Evolutionary conservation across 495 filamentous ascomycete species (phyloP), one percentile per base, ranked within the genome.

Genomic region (Massariosphaeria phaeospora): DNA sequence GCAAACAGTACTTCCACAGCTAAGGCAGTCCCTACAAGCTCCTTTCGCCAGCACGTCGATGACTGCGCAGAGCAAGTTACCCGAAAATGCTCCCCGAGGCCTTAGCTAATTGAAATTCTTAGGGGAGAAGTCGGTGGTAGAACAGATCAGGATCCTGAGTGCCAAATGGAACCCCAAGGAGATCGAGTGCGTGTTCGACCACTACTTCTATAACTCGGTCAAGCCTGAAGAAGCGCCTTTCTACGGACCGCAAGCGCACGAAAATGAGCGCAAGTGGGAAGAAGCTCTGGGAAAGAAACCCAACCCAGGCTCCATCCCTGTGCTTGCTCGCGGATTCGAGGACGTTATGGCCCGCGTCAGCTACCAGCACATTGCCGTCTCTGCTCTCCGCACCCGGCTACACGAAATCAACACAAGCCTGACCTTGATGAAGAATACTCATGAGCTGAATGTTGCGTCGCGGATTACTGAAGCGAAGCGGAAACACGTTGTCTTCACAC

Each of bases 121-220:
- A 83, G 80, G 78, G 45, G 88, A 93, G 64, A 91, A 89, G 62
- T 81, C 87, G 20, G 82, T 96, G 12, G 79, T 82, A 13, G 88
- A 94, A 57, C 91, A 97, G 70, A 89, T 96, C 44, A 70, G 79
- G 46, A 76, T 84, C 18, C 77, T 96, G 53, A 75, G 79, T 35
- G 76, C 84, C 29, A 95, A 96, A 75, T 99, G 93, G 93, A 78
- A 89, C 57, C 80, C 87, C 1, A 67, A 72, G 7, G 80, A 75
- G 63, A 80, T 78, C 10, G 75, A 80, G 55, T 95, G 88, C 52
- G 83, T 79, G 4, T 94, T 99, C 73, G 84, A 89, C 64, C 75
- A 85, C 48, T 97, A 98, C 67, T 86, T 96, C 67, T 98, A 97
- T 74, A 97, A 98, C 71, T 78, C 84, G 58, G 88, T 96, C 48